These are phyloP conservation scores for Melaleuca alternifolia DNA, from an alignment of 345 rosid species.

Conservation along the genomic window DNA sequence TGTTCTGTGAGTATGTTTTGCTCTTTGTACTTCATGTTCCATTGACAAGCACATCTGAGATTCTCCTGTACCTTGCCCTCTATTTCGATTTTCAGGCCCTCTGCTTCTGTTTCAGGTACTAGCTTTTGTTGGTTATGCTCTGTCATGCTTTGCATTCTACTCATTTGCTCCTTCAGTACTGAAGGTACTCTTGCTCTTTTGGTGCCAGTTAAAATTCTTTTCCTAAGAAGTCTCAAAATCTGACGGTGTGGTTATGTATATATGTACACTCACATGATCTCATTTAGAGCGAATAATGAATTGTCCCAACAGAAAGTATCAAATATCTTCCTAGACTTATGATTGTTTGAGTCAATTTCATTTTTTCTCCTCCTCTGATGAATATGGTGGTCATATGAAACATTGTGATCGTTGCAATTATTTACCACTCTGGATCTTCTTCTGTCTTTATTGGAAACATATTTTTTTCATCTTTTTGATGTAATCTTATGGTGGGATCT, in stretches of 20 bases:
- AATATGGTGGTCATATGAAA: background rate
- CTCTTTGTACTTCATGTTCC: background rate
- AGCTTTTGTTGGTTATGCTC: slow-evolving; percentile 24
- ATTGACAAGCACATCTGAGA: background rate
- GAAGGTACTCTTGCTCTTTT: slow-evolving; percentile 15
- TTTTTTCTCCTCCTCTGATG: background rate
- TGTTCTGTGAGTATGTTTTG: background rate
- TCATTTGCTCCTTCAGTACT: slow-evolving; percentile 26
- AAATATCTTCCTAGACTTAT: background rate
- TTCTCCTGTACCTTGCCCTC: background rate
- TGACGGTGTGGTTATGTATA: background rate
- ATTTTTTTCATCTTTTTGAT: background rate
- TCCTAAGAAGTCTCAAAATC: background rate
- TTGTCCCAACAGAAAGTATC: background rate
- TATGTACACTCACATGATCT: background rate
- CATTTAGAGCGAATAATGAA: background rate
- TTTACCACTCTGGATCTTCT: background rate
- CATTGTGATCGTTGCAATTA: background rate
- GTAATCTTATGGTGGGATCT: background rate
- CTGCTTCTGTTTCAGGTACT: slow-evolving; percentile 16
- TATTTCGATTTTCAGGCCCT: background rate
- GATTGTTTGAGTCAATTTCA: background rate
- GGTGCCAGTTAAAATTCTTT: background rate
- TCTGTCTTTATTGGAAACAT: background rate
- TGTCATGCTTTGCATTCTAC: slow-evolving; percentile 24